phyloP scores from a whole-genome alignment of 2,329 filamentous ascomycete genomes.

The Teratosphaeria destructans region DNA sequence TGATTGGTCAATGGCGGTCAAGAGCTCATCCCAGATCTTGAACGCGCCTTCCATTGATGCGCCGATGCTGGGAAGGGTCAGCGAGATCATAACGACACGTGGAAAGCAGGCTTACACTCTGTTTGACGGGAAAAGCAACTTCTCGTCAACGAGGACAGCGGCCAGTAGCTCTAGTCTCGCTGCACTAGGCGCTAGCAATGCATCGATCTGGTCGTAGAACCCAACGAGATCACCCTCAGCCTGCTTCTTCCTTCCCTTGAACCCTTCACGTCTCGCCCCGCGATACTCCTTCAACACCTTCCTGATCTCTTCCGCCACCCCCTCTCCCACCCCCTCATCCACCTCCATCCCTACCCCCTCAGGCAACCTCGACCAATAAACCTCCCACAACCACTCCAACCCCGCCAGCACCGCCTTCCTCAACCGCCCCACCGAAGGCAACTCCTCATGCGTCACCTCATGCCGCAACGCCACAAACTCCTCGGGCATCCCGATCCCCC shows the following conservation, averaged over 20 bases:
- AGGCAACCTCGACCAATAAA: slow-evolving; percentile 62
- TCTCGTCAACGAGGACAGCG: slow-evolving; percentile 25
- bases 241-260: slow-evolving; percentile 24
- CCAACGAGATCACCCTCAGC: slow-evolving; percentile 3
- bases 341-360: slow-evolving; percentile 5
- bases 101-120: slow-evolving; percentile 16
- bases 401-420: slow-evolving; percentile 59
- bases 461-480: slow-evolving; percentile 84
- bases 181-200: background rate
- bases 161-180: slow-evolving; percentile 8
- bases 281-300: slow-evolving; percentile 16
- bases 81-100: background rate
- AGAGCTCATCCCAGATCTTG: slow-evolving; percentile 33
- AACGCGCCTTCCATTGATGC: slow-evolving; percentile 33
- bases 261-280: slow-evolving; percentile 13
- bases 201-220: slow-evolving; percentile 4
- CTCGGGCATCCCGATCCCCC: slow-evolving; percentile 57
- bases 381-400: slow-evolving; percentile 76
- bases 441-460: slow-evolving; percentile 79
- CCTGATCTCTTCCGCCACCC: slow-evolving; percentile 20
- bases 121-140: slow-evolving; percentile 27
- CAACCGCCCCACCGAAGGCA: slow-evolving; percentile 66
- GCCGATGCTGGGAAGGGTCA: slow-evolving; percentile 16
- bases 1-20: slow-evolving; percentile 23
- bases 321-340: slow-evolving; percentile 15